Evolutionary conservation across 1,284 basidiomycete genomes (phyloP), one percentile per base, ranked within the genome.

Genomic region (Marasmius fiardii): DNA sequence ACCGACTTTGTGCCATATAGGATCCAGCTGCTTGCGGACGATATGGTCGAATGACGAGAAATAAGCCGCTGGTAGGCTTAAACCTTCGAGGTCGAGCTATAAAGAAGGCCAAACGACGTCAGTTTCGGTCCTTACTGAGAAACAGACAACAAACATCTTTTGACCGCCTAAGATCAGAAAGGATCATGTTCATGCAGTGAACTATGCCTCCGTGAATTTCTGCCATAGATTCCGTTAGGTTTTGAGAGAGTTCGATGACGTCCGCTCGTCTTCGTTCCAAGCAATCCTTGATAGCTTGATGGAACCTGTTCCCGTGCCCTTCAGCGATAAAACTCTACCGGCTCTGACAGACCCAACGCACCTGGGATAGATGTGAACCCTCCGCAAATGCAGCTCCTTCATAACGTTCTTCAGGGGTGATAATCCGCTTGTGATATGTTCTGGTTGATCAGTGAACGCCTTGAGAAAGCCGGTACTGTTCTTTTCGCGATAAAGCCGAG

Each of bases 1-100:
- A 1, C 94, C 93, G 24, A 98, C 93, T 70, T 93, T 92, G 70
- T 99, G 95, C 97, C 97, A 99, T 3, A 98, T 89, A 0, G 95
- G 83, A 68, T 97, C 92, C 4, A 99, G 83, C 64, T 95, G 92
- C 43, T 87, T 83, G 8, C 95, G 84, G 1, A 98, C 94, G 52
- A 97, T 81, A 21, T 85, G 78, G 65, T 99, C 96, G 67, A 99
- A 99, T 1, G 91, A 93, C 28, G 88, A 84, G 71, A 98, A 98
- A 64, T 99, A 95, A 0, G 94, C 93, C 63, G 93, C 96, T 65
- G 98, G 93, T 47, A 98, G 83, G 4, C 85, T 95, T 57, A 98
- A 78, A 62, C 98, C 95, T 61, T 99, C 97, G 8, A 98, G 78
- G 57, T 99, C 96, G 14, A 98, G 84, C 90, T 98, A 71, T 43